A percentile compares a stretch with the other conserved stretches of the same genome.
Evolutionary conservation across 306 rosid species (phyloP).

Genomic region (Myrica gale): DNA sequence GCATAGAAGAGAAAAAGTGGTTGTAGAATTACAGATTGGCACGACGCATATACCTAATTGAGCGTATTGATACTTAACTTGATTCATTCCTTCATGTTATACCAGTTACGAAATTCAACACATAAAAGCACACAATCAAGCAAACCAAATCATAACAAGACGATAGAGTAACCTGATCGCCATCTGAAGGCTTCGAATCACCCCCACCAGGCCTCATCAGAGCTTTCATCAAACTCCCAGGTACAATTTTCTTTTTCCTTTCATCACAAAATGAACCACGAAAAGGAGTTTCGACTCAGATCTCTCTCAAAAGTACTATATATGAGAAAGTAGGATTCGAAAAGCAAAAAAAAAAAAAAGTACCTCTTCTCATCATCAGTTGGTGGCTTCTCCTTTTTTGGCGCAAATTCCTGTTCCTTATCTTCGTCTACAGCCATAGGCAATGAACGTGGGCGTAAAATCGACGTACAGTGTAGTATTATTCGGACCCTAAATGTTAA

Average conservation of each 20-base stretch:
- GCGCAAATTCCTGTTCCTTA: constrained; percentile 37
- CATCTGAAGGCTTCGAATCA: constrained; percentile 72
- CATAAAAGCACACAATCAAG: neutral
- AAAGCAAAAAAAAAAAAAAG: neutral
- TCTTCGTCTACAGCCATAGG: constrained; percentile 53
- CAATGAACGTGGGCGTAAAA: constrained; percentile 9
- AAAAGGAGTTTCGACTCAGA: neutral
- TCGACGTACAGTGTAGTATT: constrained; percentile 9
- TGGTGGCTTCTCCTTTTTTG: constrained; percentile 62
- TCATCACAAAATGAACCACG: constrained; percentile 23
- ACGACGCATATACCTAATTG: neutral
- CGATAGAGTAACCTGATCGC: constrained; percentile 67
- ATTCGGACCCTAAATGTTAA: neutral
- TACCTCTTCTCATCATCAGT: constrained; percentile 87
- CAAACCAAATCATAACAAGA: neutral
- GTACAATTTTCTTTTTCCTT: constrained; percentile 77
- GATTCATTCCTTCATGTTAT: neutral
- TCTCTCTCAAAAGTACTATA: neutral
- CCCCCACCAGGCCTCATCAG: constrained; percentile 84
- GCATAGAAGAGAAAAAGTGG: no score
- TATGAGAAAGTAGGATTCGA: no score
- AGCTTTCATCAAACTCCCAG: constrained; percentile 95
- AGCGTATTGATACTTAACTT: neutral
- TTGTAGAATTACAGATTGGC: neutral
- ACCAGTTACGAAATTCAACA: neutral